phyloP scores from a whole-genome alignment of 108 stramenopile species.

The Pinguiococcus pyrenoidosus region DNA sequence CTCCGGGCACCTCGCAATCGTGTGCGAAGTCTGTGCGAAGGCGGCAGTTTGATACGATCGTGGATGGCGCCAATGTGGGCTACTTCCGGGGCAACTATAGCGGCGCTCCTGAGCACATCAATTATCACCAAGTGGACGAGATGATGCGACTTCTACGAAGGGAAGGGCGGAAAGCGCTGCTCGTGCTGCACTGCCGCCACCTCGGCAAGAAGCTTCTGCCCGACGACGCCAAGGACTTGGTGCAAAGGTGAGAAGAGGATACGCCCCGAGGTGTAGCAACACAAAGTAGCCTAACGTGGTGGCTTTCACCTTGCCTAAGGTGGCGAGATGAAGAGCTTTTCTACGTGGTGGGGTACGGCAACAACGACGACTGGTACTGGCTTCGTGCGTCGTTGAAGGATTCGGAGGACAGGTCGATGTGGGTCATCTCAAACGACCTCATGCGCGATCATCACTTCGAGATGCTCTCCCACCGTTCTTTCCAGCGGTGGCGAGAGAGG shows the following conservation, averaged over 20 bases:
- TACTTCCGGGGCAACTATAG: constrained; percentile 69
- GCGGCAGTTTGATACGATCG: too few species aligned
- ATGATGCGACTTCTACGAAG: constrained; percentile 47
- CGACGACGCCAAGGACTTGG: not conserved
- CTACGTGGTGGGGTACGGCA: constrained; percentile 50
- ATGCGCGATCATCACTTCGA: constrained; percentile 92
- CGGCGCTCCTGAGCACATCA: constrained; percentile 60
- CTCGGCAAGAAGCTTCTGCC: not conserved
- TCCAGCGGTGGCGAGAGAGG: constrained; percentile 80
- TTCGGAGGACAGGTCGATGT: too few species aligned
- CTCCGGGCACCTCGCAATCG: too few species aligned
- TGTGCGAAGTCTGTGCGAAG: too few species aligned
- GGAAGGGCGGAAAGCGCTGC: constrained; percentile 15
- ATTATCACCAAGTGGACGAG: constrained; percentile 71
- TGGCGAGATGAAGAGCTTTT: constrained; percentile 13
- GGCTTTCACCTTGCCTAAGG: too few species aligned
- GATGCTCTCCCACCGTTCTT: constrained; percentile 61
- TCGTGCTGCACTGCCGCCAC: constrained; percentile 61
- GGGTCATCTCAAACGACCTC: constrained; percentile 74
- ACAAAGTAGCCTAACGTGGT: too few species aligned
- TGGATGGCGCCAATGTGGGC: constrained; percentile 90
- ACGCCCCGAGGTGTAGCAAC: too few species aligned
- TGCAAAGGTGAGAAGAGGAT: not conserved
- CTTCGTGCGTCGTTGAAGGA: constrained; percentile 82
- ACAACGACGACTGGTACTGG: constrained; percentile 97